Base-by-base conservation (phyloP, 2,329 filamentous ascomycete species). In the Coccinonectria pachysandricola region DNA sequence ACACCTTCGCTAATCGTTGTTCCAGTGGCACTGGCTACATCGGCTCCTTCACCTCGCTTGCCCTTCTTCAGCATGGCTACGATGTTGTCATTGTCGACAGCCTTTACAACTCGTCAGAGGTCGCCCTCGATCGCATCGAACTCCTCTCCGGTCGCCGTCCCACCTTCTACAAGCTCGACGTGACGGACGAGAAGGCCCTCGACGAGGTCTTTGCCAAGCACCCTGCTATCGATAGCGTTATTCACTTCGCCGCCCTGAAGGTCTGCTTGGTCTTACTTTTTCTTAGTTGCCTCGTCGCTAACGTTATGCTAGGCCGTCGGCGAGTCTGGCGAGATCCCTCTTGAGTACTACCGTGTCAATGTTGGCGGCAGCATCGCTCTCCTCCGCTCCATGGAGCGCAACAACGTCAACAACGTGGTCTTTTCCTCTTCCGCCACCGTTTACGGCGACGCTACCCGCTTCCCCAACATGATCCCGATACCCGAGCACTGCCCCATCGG, bases 381-480 rank as follows among this genome's bases (percentile, higher is more conserved):
- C 24, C 73, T 98, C 37, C 72, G 77, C 39, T 77, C 78, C 49
- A 96, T 98, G 86, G 71, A 75, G 52, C 78, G 77, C 57, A 75
- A 95, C 68, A 79, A 88, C 59, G 87, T 98, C 44, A 74, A 75
- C 61, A 96, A 94, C 68, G 91, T 98, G 49, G 91, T 98, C 60
- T 98, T 98, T 65, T 96, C 88, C 35, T 95, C 86, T 37, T 95
- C 87, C 2, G 91, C 91, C 17, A 98, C 92, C 43, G 91, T 98
- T 42, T 98, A 98, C 58, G 91, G 91, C 52, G 92, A 98, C 59
- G 91, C 88, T 28, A 96, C 91, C 23, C 82, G 86, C 53, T 84
- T 95, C 62, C 77, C 81, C 43, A 80, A 92, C 69, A 98, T 98
- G 91, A 98, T 98, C 42, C 91, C 91, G 39, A 98, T 98, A 50